A percentile compares a stretch with the other conserved stretches of the same genome.
Evolutionary conservation across 345 rosid genomes (phyloP).

Genomic region (Citropsis articulata): DNA sequence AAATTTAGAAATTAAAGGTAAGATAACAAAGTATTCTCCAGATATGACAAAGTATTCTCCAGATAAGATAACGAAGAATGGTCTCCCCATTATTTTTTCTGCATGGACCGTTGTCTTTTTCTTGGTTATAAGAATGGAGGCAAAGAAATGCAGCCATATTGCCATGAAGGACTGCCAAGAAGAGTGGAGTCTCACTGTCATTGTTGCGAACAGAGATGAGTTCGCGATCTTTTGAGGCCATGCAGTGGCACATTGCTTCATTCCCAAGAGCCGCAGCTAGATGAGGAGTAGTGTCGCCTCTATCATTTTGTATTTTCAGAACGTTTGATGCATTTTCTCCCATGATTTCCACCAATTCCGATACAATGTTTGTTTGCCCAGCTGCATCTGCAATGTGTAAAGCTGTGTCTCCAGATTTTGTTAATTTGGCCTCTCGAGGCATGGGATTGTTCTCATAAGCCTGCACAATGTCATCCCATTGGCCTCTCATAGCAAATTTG

Average conservation of each 20-base stretch:
- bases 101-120: not conserved
- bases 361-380: conserved; percentile 22
- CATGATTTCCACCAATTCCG: conserved; percentile 15
- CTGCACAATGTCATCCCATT: conserved; percentile 28
- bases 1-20: too few relatives aligned
- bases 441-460: not conserved
- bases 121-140: conserved; percentile 10
- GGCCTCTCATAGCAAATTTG: conserved; percentile 32
- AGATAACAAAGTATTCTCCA: conserved; percentile 15
- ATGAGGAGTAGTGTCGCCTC: conserved; percentile 36
- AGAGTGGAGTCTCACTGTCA: conserved; percentile 39
- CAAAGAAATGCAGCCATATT: conserved; percentile 33
- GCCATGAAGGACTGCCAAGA: conserved; percentile 34
- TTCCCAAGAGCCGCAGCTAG: conserved; percentile 39
- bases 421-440: conserved; percentile 18
- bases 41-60: too few relatives aligned
- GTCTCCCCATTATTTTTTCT: conserved; percentile 16
- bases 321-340: not conserved
- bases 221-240: not conserved
- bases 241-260: conserved; percentile 27
- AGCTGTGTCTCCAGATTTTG: conserved; percentile 34
- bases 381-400: conserved; percentile 35
- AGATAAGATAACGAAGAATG: conserved; percentile 13
- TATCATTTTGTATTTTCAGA: conserved; percentile 18
- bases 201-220: conserved; percentile 26